Base-by-base conservation (phyloP, 257 asterid species). In the Mentha longifolia region DNA sequence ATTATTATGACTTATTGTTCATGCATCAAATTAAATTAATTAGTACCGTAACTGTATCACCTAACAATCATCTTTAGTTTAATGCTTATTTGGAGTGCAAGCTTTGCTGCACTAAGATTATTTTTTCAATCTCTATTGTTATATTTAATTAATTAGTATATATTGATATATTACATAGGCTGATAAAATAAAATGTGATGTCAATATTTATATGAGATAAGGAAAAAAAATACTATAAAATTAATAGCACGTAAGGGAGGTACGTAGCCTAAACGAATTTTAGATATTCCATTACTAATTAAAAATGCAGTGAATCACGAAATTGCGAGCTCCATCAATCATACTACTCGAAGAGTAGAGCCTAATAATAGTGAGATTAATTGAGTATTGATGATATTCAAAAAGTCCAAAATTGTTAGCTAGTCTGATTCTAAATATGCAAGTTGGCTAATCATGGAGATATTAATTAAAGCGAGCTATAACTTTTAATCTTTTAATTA, bases 101-200 rank as follows among this genome's bases (percentile, higher is more conserved):
- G 63, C 64, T 15, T 59, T 59, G 45, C 45, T 59, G 25, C 65
- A 31, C 25, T 54, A 54, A 54, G 60, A 54, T 54, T 54, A 15
- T 54, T n/a, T 22, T 22, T 33, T 54, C 33, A 15, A 20, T 13
- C 13, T 22, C 2, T 22, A 22, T 22, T 22, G 25, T n/a, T n/a
- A n/a, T 22, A 13, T 12, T 45, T 45, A 13, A 45, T 45, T 22
- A 22, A 22, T 22, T 22, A 22, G 25, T 22, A 22, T 22, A 22
- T 22, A 22, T 22, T 22, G 25, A 22, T 22, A 22, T 22, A 22
- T 22, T 22, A 22, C 25, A 22, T 22, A 22, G 31, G 31, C 3
- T 28, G 31, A 28, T 28, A 28, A 28, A 28, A 28, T 28, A 28
- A 28, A 28, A 28, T 28, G 31, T 28, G 31, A 28, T 28, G 25